Conservation (phyloP, 2,329 filamentous ascomycete species). For the Colletotrichum destructivum region DNA sequence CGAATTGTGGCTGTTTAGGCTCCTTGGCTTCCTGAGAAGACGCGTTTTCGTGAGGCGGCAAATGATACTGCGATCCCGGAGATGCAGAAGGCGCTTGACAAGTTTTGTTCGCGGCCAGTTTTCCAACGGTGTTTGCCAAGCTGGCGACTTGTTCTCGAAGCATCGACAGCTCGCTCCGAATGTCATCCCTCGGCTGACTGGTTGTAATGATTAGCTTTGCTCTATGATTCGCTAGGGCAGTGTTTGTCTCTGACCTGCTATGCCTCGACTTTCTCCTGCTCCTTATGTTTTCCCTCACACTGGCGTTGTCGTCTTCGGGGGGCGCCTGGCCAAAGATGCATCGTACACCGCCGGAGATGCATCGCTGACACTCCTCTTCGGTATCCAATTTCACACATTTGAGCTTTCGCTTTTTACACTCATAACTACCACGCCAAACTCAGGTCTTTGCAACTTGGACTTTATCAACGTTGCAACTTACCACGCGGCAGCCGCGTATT, state of each 20-base stretch:
- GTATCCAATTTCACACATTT: slow-evolving; percentile 53
- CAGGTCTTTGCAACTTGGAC: not conserved
- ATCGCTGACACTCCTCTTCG: slow-evolving; percentile 51
- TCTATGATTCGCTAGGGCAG: not conserved
- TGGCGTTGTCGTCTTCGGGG: slow-evolving; percentile 44
- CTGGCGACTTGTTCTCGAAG: slow-evolving; percentile 50
- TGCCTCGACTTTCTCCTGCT: slow-evolving; percentile 5
- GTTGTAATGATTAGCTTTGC: not conserved
- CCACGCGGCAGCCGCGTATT: slow-evolving; percentile 37
- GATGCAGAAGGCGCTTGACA: slow-evolving; percentile 16
- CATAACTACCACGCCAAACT: not conserved
- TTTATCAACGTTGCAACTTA: not conserved
- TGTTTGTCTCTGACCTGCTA: not conserved
- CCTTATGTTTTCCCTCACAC: slow-evolving; percentile 3
- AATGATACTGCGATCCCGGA: slow-evolving; percentile 23
- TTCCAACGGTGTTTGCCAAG: slow-evolving; percentile 47
- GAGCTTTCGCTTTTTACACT: slow-evolving; percentile 59
- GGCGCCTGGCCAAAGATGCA: slow-evolving; percentile 47
- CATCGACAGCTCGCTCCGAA: slow-evolving; percentile 49
- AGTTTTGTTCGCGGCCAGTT: slow-evolving; percentile 46
- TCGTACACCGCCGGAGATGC: slow-evolving; percentile 46
- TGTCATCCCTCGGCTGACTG: slow-evolving; percentile 38
- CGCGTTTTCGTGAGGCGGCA: slow-evolving; percentile 11
- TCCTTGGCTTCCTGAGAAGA: slow-evolving; percentile 34
- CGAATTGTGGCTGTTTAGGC: slow-evolving; percentile 53